Base-by-base conservation (phyloP, 805 yeast genomes). In the Clavispora carvajalis region DNA sequence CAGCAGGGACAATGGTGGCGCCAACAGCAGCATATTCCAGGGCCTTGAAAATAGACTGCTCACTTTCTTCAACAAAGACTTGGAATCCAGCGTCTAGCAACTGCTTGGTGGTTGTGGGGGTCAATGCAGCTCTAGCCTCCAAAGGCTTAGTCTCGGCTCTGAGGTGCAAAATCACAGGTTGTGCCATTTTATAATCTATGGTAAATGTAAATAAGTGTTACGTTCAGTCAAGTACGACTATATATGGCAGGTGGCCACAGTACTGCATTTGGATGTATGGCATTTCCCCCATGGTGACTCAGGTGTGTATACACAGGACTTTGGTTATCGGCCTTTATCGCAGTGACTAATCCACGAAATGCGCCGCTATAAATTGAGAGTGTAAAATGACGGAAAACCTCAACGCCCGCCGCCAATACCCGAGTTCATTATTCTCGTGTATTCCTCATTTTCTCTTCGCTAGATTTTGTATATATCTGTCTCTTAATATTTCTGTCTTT, bases 131-230 rank as follows among this genome's bases (percentile, higher is more conserved):
- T 72, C 99, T 84, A 47, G 95, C 96, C 71, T 93, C 99, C 57
- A 88, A 69, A 21, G 98, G 96, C 78, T 93, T 93, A 56, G 93
- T 85, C 65, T 93, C 99, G 24, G 97, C 97, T 73, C 99, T 84
- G 47, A 93, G 72, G 57, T 93, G 99, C 49, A 93, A 71, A 39
- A 74, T 80, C 28, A 84, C 87, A 45, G 49, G 46, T 13, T n/a
- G 34, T n/a, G 34, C 22, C 34, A 31, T 31, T 28, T 28, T 16
- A 4, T 12, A 16, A 7, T 16, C 9, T 5, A 11, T n/a, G n/a
- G 10, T 15, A 28, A 7, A 15, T 28, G 4, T 4, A 13, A 16
- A 15, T 11, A 28, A 4, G 31, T 9, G 7, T 28, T 6, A 13
- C 2, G 6, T 3, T 4, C 17, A n/a, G n/a, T n/a, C n/a, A n/a